These are phyloP conservation scores for Pseudopyricularia cyperi DNA, from an alignment of 2,329 filamentous ascomycete genomes.

Conservation along the genomic window DNA sequence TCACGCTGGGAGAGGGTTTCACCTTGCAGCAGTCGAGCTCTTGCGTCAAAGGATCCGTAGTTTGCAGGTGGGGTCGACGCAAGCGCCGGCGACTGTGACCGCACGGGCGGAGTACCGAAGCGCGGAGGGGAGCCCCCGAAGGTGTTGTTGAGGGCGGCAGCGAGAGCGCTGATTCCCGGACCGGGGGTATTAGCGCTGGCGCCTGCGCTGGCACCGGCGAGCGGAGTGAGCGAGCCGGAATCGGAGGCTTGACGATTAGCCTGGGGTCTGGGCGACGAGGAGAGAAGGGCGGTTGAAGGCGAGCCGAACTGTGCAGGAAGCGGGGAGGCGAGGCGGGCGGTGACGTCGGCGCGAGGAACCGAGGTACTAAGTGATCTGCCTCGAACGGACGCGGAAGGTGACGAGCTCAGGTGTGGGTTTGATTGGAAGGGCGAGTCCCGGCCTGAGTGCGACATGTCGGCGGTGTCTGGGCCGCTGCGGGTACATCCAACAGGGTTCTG, in stretches of 20 bases:
- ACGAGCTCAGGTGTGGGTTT: constrained; percentile 24
- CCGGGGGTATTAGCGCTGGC: constrained; percentile 53
- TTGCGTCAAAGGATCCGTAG: constrained; percentile 76
- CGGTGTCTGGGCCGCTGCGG: background rate
- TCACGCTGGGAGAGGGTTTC: constrained; percentile 26
- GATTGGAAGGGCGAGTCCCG: constrained; percentile 14
- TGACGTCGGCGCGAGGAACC: constrained; percentile 43
- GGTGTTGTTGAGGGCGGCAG: constrained; percentile 70
- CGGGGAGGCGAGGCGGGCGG: constrained; percentile 47
- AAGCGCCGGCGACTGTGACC: constrained; percentile 42
- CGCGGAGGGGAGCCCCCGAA: constrained; percentile 57
- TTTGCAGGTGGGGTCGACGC: constrained; percentile 44
- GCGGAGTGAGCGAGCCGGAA: constrained; percentile 41
- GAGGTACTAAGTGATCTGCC: constrained; percentile 36
- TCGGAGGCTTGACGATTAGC: constrained; percentile 4
- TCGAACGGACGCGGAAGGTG: constrained; percentile 33
- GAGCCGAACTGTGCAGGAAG: constrained; percentile 28
- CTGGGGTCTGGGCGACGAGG: constrained; percentile 25
- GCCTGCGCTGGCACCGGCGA: constrained; percentile 42
- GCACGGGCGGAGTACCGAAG: constrained; percentile 51
- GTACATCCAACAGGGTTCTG: background rate
- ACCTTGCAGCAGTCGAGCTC: constrained; percentile 32
- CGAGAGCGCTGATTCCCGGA: constrained; percentile 76
- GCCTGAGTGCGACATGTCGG: constrained; percentile 11
- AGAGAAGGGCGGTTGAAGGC: constrained; percentile 8